Percentiles rank a stretch among this genome's conserved stretches.
These are phyloP conservation scores for Aspergillus sp. DNA, from an alignment of 2,329 filamentous ascomycete genomes.

Conservation along the genomic window DNA sequence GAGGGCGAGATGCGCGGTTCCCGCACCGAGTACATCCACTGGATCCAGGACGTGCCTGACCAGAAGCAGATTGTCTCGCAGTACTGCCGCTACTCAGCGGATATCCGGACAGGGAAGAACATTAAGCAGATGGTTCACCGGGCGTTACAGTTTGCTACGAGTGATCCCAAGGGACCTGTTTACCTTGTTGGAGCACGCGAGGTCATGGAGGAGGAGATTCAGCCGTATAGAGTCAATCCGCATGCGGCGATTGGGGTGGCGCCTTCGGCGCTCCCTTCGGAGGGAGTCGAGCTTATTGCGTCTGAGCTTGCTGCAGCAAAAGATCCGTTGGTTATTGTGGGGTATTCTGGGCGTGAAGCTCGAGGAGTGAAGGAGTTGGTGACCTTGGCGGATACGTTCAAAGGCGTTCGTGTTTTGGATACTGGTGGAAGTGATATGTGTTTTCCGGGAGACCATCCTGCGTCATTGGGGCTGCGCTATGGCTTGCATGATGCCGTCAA, in stretches of 20 bases:
- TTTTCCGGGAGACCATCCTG: conserved; percentile 49
- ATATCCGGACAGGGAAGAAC: conserved; percentile 81
- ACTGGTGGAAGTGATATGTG: conserved; percentile 55
- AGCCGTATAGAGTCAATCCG: conserved; percentile 68
- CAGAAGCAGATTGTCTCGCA: conserved; percentile 78
- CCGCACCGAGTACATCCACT: conserved; percentile 83
- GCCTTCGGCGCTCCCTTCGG: conserved; percentile 60
- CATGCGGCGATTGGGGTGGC: conserved; percentile 69
- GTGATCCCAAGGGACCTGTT: conserved; percentile 74
- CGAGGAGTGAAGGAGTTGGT: conserved; percentile 47
- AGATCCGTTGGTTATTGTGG: conserved; percentile 50
- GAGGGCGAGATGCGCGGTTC: conserved; percentile 75
- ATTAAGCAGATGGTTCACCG: conserved; percentile 88
- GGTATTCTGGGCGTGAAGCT: conserved; percentile 50
- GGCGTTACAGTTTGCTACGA: conserved; percentile 76
- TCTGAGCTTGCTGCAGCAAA: conserved; percentile 47
- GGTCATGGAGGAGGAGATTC: conserved; percentile 81
- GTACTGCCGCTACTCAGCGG: conserved; percentile 80
- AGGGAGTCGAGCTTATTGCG: conserved; percentile 46
- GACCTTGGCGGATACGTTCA: conserved; percentile 47
- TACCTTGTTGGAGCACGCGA: conserved; percentile 78
- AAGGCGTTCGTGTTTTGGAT: conserved; percentile 52
- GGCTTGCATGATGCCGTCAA: conserved; percentile 72
- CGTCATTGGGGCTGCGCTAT: conserved; percentile 69
- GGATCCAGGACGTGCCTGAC: conserved; percentile 81